Evolutionary conservation across 306 rosid species (phyloP).

Genomic region (Comarum palustre): DNA sequence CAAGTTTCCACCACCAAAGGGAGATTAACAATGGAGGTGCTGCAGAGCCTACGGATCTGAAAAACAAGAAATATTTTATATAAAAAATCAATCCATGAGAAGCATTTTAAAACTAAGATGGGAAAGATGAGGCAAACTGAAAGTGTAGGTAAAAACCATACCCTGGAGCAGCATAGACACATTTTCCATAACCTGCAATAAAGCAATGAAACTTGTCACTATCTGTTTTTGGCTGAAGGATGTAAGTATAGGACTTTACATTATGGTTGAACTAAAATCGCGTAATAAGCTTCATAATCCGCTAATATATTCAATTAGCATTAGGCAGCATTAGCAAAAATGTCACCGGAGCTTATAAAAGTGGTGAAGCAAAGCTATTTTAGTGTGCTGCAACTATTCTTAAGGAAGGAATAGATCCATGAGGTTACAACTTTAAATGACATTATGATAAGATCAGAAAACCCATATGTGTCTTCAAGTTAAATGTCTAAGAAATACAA

Average conservation of each 20-base stretch:
- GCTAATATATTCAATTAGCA: background rate
- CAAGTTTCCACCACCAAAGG: constrained; percentile 47
- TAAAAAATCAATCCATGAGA: background rate
- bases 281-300: background rate
- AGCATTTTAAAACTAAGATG: background rate
- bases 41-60: constrained; percentile 54
- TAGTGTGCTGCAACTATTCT: background rate
- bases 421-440: background rate
- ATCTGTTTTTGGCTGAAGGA: background rate
- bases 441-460: background rate
- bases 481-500: background rate
- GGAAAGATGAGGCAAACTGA: background rate
- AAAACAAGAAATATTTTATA: background rate
- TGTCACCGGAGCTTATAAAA: background rate
- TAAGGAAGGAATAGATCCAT: constrained; percentile 2
- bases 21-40: constrained; percentile 34
- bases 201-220: constrained; percentile 20
- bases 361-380: background rate
- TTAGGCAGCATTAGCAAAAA: background rate
- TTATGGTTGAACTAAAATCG: background rate
- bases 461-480: background rate
- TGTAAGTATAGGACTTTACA: background rate
- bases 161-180: constrained; percentile 60
- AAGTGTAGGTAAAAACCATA: constrained; percentile 26
- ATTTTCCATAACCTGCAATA: constrained; percentile 73